A percentile compares a stretch with the other conserved stretches of the same genome.
These are phyloP conservation scores for Spergularia marina DNA, from an alignment of 148 eudicot species.

Conservation along the genomic window DNA sequence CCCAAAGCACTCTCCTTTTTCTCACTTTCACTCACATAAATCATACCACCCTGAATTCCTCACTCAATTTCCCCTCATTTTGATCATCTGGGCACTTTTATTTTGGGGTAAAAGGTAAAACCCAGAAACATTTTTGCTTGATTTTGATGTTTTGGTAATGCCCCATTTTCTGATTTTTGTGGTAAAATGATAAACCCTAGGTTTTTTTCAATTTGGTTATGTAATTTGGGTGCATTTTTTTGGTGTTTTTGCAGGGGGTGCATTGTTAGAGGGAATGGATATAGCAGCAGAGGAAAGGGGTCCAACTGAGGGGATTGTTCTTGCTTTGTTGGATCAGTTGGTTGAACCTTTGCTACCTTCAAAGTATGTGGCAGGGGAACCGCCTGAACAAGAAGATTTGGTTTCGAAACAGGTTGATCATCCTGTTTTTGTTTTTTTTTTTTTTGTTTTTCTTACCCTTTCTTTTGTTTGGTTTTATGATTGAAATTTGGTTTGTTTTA, in stretches of 20 bases:
- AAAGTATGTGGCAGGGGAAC: conserved; percentile 22
- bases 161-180: neutral
- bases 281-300: conserved; percentile 26
- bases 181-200: conserved; percentile 4
- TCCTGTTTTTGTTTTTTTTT: too few relatives aligned
- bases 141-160: conserved; percentile 4
- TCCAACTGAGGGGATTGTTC: conserved; percentile 48
- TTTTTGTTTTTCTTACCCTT: neutral
- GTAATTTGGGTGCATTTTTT: conserved; percentile 17
- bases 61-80: neutral
- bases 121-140: conserved; percentile 23
- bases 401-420: conserved; percentile 76
- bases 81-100: conserved; percentile 13
- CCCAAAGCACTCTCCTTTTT: neutral
- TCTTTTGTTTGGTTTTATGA: neutral
- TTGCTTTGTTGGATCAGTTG: conserved; percentile 63
- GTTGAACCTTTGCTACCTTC: conserved; percentile 70
- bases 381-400: conserved; percentile 41
- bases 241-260: conserved; percentile 14
- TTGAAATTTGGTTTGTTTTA: neutral
- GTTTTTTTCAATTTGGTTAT: neutral
- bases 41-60: neutral
- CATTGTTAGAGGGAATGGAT: conserved; percentile 23
- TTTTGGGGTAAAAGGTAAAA: conserved; percentile 22
- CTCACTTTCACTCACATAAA: neutral